Percentiles rank a stretch among this genome's conserved stretches.
Evolutionary conservation across 305 asterid genomes (phyloP).

Genomic region (Coffea humblotiana): DNA sequence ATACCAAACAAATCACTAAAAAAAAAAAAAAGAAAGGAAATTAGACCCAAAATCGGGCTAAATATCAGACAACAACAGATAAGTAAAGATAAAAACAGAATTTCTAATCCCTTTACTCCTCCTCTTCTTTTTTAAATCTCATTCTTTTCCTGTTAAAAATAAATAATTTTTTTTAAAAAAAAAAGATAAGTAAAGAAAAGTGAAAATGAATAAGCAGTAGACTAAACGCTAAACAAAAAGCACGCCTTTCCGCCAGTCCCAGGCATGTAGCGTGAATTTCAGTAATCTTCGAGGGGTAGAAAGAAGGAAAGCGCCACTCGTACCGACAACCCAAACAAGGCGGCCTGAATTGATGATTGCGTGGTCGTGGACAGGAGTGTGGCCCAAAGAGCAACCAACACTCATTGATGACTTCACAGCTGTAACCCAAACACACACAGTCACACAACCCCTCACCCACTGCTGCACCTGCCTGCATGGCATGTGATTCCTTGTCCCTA

Average conservation of each 20-base stretch:
- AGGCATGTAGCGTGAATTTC: background rate
- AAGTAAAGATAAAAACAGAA: no score
- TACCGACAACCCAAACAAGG: background rate
- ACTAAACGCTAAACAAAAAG: background rate
- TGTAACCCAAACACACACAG: background rate
- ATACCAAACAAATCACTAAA: no score
- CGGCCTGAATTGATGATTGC: background rate
- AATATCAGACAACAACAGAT: no score
- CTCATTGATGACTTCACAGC: constrained; percentile 15
- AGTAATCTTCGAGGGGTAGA: background rate
- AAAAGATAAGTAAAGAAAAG: no score
- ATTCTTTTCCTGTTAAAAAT: no score
- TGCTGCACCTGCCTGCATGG: background rate
- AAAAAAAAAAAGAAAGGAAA: no score
- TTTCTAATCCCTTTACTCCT: no score
- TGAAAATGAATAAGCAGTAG: background rate
- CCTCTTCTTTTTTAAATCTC: no score
- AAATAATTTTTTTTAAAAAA: no score
- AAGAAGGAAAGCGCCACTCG: background rate
- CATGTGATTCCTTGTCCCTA: constrained; percentile 1
- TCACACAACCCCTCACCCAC: background rate
- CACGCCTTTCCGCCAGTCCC: background rate
- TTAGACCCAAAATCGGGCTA: no score
- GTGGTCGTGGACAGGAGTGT: background rate
- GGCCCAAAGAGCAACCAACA: background rate